Base-by-base conservation (phyloP, 2,329 filamentous ascomycete species). In the Sarocladium strictum region DNA sequence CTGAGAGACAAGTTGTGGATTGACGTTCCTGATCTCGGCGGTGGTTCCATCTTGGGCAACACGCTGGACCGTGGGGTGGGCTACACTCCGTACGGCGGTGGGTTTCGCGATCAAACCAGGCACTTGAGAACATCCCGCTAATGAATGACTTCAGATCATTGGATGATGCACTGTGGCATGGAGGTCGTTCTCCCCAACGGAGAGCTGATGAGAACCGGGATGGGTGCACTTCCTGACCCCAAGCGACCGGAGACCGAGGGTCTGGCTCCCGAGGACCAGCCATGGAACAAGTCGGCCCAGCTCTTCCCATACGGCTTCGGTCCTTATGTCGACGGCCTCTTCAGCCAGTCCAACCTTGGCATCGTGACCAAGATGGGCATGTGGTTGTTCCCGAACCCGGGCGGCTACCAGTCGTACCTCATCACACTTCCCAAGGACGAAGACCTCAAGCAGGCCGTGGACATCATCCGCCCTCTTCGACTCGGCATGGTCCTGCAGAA, bases 351-450 rank as follows among this genome's bases (percentile, higher is more conserved):
- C 19, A 79, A 75, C 56, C 68, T 79, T 12, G 78, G 77, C 29
- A 76, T 81, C 33, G 73, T 79, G 6, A 76, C 75, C 2, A 80
- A 81, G 63, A 76, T 82, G 71, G 79, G 78, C 0, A 70, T 81
- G 53, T 64, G 66, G 53, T 58, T 69, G 55, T 71, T 71, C 66
- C 71, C 70, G 5, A 65, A 62, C 14, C 64, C 67, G 2, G 62
- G 64, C 0, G 64, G 59, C 1, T 65, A 72, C 58, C 68, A 72
- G 56, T 65, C 69, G 1, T 74, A 70, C 64, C 65, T 67, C 62
- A 63, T 73, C 55, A 72, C 70, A 0, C 71, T 72, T 53, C 66
- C 67, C 26, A 63, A 61, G 38, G 69, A 71, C 23, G 64, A 65
- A 14, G 69, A 71, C 55, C 62, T 72, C 23, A 59, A 59, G 21